Evolutionary conservation across 164 flowering plant species (phyloP).

Genomic region (Chimonanthus salicifolius): DNA sequence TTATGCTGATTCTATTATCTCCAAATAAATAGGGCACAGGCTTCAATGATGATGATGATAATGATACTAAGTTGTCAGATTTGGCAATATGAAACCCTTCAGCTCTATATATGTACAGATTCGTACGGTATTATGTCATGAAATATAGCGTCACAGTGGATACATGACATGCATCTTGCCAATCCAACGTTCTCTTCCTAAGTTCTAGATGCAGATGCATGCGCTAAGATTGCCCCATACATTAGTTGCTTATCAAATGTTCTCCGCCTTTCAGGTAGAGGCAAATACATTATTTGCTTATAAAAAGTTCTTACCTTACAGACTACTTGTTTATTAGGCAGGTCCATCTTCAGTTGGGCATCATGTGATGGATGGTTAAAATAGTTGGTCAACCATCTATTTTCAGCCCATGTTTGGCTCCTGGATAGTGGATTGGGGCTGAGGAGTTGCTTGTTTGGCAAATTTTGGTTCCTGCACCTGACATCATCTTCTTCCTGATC

Average conservation of each 20-base stretch:
- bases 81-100: not conserved
- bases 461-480: not conserved
- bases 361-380: not conserved
- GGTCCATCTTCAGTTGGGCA: not conserved
- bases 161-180: too few species aligned
- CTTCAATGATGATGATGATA: not conserved
- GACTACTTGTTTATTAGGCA: not conserved
- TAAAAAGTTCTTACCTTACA: not conserved
- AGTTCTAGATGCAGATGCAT: not conserved
- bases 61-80: not conserved
- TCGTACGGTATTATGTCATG: too few species aligned
- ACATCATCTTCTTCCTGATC: too few species aligned
- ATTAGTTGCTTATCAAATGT: not conserved
- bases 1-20: not conserved
- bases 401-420: not conserved
- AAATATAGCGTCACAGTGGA: too few species aligned
- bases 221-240: not conserved
- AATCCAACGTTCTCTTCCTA: too few species aligned
- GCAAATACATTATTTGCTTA: not conserved
- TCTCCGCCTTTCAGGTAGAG: not conserved
- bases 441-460: not conserved
- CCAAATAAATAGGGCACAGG: not conserved
- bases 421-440: not conserved
- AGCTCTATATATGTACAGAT: not conserved
- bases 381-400: not conserved